Percentiles rank a stretch among this genome's conserved stretches.
phyloP scores from a whole-genome alignment of 768 basidiomycete genomes.

The Trametopsis cervina region DNA sequence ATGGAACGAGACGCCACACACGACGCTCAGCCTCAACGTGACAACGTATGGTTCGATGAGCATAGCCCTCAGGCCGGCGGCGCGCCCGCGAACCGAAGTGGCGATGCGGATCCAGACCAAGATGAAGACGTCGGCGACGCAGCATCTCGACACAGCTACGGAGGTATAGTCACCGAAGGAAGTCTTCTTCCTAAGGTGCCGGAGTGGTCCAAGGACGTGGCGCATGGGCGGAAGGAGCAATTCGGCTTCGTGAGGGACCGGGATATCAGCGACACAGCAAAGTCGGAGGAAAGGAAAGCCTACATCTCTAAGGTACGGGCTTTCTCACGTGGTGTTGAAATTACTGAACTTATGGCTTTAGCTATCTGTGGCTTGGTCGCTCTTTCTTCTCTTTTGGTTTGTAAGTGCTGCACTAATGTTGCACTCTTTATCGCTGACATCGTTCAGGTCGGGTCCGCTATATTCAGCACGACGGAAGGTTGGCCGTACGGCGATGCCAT shows the following conservation, averaged over 20 bases:
- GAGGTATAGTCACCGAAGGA: slow-evolving; percentile 5
- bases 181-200: slow-evolving; percentile 10
- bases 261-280: slow-evolving; percentile 14
- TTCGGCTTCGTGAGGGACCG: slow-evolving; percentile 11
- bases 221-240: slow-evolving; percentile 6
- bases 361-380: slow-evolving; percentile 41
- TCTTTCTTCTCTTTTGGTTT: slow-evolving; percentile 78
- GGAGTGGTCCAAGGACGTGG: slow-evolving; percentile 16
- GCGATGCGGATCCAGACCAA: not conserved
- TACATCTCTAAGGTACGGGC: slow-evolving; percentile 44
- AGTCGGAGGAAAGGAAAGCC: slow-evolving; percentile 41
- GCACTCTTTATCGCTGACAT: not conserved
- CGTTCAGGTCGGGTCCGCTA: slow-evolving; percentile 54
- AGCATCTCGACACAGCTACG: not conserved
- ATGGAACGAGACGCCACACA: slow-evolving; percentile 5
- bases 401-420: slow-evolving; percentile 28
- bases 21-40: not conserved
- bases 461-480: slow-evolving; percentile 62
- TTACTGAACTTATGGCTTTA: slow-evolving; percentile 10
- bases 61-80: not conserved
- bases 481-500: slow-evolving; percentile 60
- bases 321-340: not conserved
- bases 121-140: not conserved
- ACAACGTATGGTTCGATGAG: slow-evolving; percentile 4
- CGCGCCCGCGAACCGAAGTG: not conserved